Conservation (phyloP, 345 rosid genomes). For the Ailanthus altissimus region DNA sequence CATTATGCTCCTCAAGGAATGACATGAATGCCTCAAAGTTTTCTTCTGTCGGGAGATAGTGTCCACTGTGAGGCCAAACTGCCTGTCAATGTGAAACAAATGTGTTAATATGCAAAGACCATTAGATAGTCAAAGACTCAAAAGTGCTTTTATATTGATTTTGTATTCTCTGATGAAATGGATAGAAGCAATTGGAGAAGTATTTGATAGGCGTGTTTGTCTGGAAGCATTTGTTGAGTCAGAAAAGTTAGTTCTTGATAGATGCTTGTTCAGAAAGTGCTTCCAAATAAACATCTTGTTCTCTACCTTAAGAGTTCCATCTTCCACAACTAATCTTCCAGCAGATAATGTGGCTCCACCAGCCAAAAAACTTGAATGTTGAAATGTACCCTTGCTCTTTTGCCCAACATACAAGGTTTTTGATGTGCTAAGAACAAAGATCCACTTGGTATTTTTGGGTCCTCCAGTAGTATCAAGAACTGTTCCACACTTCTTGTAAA, state of each 20-base stretch:
- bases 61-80: slow-evolving; percentile 97
- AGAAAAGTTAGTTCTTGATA: no score
- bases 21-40: slow-evolving; percentile 76
- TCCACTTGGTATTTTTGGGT: slow-evolving; percentile 75
- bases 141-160: slow-evolving; percentile 1
- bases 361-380: slow-evolving; percentile 91
- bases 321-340: slow-evolving; percentile 68
- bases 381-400: slow-evolving; percentile 85
- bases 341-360: slow-evolving; percentile 94
- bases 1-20: slow-evolving; percentile 61
- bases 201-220: not conserved
- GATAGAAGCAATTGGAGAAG: not conserved
- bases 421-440: slow-evolving; percentile 80
- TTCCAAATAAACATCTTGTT: not conserved
- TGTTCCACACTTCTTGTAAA: slow-evolving; percentile 53
- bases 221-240: not conserved
- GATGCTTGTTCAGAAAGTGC: not conserved
- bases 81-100: slow-evolving; percentile 44
- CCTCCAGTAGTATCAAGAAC: slow-evolving; percentile 62
- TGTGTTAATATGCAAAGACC: not conserved
- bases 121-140: not conserved
- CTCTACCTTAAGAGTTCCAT: slow-evolving; percentile 66
- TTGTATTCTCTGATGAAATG: not conserved
- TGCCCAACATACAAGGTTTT: slow-evolving; percentile 61
- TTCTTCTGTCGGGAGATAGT: slow-evolving; percentile 94